Evolutionary conservation across 257 asterid species (phyloP), one percentile per base, ranked within the genome.

Genomic region (Nicotiana benthamiana): DNA sequence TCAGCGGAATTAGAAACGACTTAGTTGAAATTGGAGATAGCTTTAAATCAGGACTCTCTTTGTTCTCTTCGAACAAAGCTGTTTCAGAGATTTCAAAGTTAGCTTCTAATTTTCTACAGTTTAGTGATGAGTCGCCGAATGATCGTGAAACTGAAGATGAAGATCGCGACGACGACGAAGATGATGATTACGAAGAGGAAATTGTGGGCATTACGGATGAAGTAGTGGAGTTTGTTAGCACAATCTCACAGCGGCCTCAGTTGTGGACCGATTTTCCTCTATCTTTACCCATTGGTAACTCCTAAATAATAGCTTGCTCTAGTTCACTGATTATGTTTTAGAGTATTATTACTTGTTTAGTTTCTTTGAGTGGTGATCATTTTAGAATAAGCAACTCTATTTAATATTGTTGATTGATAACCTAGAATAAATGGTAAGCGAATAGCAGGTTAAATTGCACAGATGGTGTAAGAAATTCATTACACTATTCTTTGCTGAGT

Each of bases 261-360:
- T 87, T 92, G 61, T 93, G 97, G 97, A 87, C 87, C 83, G 95
- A 90, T 86, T 93, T 93, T 80, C 97, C 97, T 8, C 83, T 91
- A 80, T 54, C 93, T 59, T 80, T 91, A 72, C 85, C 90, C 16
- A 82, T 52, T 78, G 95, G 97, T 93, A 88, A 87, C 30, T 17
- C 22, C 70, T 43, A 18, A 40, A 27, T 53, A 40, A 52, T 53
- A 16, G 18, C 11, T 27, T 75, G 52, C 9, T 27, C 40, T 60
- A 43, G 76, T 62, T 32, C 5, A 24, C 46, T 24, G 7, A 26
- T 59, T 34, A 3, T 60, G 9, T 26, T 27, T 30, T 20, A 12
- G 20, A 70, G 77, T 20, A 12, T 8, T 20, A 67, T 70, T 40
- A 40, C 77, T 40, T 43, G 77, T 36, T 68, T 36, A 20, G 34